Conservation (phyloP, 148 eudicot species). For the Cornus controversa region DNA sequence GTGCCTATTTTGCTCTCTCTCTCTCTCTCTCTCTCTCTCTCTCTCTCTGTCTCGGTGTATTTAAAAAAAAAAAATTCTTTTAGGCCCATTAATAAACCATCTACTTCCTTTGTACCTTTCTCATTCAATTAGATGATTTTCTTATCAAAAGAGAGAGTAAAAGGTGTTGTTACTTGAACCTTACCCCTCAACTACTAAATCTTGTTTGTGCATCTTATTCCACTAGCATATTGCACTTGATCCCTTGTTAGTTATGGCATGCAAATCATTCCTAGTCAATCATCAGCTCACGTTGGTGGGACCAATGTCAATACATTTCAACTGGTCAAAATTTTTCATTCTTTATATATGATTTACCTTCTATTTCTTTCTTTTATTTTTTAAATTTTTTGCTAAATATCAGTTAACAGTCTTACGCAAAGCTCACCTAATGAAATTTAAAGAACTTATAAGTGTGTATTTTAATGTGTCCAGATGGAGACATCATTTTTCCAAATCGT, state of each 20-base stretch:
- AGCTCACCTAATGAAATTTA: conserved; percentile 3
- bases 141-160: background rate
- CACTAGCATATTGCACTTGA: background rate
- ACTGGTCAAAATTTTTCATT: background rate
- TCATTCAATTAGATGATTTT: background rate
- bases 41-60: too few relatives aligned
- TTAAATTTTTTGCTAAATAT: background rate
- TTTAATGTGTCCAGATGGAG: background rate
- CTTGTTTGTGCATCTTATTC: background rate
- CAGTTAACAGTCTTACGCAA: background rate
- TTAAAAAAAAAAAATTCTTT: too few relatives aligned
- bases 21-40: too few relatives aligned
- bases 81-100: too few relatives aligned
- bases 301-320: background rate
- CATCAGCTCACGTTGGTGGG: background rate
- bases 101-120: background rate
- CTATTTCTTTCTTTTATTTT: background rate
- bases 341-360: background rate
- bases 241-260: conserved; percentile 2
- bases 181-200: background rate
- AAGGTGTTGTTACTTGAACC: background rate
- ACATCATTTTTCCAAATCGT: background rate
- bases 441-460: background rate
- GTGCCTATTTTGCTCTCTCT: conserved; percentile 18
- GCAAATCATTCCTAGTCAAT: background rate